A percentile compares a stretch with the other conserved stretches of the same genome.
Evolutionary conservation across 148 eudicot species (phyloP).

Genomic region (Beta vulgaris): DNA sequence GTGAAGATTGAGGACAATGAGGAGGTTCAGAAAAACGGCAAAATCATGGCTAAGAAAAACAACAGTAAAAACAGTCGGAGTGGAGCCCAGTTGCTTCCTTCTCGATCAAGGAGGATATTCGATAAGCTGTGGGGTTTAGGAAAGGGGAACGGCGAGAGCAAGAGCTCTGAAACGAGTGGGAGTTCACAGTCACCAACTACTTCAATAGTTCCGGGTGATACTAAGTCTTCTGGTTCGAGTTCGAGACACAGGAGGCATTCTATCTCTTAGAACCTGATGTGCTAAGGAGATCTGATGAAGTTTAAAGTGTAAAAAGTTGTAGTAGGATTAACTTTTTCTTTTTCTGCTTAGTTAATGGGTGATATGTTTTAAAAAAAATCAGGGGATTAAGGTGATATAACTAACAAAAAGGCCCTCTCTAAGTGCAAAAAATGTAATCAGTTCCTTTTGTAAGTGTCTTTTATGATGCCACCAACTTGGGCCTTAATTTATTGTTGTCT

Average conservation of each 20-base stretch:
- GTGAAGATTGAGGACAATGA: constrained; percentile 43
- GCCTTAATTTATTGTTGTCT: not conserved
- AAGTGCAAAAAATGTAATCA: constrained; percentile 8
- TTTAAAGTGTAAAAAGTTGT: constrained; percentile 20
- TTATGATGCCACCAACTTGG: constrained; percentile 17
- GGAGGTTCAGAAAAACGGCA: constrained; percentile 33
- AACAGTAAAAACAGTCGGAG: constrained; percentile 44
- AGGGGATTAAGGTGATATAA: constrained; percentile 4
- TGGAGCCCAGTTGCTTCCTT: constrained; percentile 65
- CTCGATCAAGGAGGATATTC: constrained; percentile 78
- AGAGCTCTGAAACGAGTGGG: constrained; percentile 77
- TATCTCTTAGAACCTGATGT: constrained; percentile 33
- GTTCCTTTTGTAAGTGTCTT: constrained; percentile 20
- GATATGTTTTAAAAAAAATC: not conserved
- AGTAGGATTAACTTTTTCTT: constrained; percentile 24
- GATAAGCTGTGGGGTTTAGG: constrained; percentile 72
- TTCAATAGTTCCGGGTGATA: constrained; percentile 56
- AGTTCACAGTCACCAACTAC: constrained; percentile 72
- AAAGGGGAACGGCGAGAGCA: constrained; percentile 59
- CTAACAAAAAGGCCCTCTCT: constrained; percentile 3
- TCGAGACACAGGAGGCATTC: constrained; percentile 64
- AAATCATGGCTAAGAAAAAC: constrained; percentile 35
- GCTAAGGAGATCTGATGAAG: constrained; percentile 17
- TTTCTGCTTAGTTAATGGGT: constrained; percentile 6
- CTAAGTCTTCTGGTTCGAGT: constrained; percentile 52